Conservation (phyloP, 2,329 filamentous ascomycete genomes). For the Aureobasidium sp. region DNA sequence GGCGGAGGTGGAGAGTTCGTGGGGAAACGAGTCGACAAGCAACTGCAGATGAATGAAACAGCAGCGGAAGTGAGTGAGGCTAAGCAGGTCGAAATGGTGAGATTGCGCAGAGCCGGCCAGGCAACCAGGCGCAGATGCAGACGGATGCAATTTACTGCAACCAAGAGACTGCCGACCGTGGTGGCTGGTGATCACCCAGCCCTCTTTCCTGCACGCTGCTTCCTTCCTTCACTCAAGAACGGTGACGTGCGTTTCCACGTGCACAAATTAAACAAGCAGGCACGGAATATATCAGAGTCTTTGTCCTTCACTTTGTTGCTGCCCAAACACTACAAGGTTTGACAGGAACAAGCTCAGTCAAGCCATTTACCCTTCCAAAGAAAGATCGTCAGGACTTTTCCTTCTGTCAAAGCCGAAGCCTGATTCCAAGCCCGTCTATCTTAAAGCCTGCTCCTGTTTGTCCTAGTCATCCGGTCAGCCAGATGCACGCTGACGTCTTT, state of each 20-base stretch:
- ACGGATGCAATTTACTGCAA: not conserved
- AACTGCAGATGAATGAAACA: not conserved
- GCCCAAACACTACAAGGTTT: conserved; percentile 11
- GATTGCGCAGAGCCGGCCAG: conserved; percentile 11
- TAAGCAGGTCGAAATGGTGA: not conserved
- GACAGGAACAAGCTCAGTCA: not conserved
- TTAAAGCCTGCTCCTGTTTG: not conserved
- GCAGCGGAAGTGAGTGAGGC: not conserved
- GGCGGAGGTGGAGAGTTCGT: conserved; percentile 6
- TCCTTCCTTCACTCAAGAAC: not conserved
- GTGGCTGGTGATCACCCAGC: conserved; percentile 11
- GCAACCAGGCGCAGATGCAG: conserved; percentile 3
- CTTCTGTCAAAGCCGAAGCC: conserved; percentile 8
- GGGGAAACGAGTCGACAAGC: conserved; percentile 2
- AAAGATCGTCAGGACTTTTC: conserved; percentile 9
- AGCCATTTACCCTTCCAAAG: not conserved
- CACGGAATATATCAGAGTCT: not conserved
- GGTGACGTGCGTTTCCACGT: conserved; percentile 5
- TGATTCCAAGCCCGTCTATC: not conserved
- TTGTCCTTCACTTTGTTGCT: conserved; percentile 1
- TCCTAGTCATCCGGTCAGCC: not conserved
- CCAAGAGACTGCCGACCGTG: not conserved
- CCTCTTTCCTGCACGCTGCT: not conserved
- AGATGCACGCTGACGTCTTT: conserved; percentile 9
- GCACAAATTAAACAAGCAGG: not conserved